Evolutionary conservation across 345 rosid genomes (phyloP).

Genomic region (Streptanthus diversifolius): DNA sequence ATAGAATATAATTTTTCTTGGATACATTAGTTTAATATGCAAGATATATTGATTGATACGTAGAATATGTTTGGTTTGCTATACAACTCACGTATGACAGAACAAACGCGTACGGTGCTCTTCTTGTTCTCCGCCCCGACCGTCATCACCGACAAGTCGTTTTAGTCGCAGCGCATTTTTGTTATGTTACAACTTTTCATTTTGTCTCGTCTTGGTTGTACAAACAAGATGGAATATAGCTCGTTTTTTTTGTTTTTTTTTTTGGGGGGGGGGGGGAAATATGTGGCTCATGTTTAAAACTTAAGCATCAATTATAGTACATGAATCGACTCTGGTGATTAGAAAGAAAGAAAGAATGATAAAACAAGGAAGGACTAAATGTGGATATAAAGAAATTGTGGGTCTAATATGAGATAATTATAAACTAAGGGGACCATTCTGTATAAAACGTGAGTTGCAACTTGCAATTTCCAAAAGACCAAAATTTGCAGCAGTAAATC

Average conservation of each 20-base stretch:
- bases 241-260: too few species aligned
- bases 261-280: too few species aligned
- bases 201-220: background rate
- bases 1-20: background rate
- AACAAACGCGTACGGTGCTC: constrained; percentile 22
- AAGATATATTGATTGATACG: constrained; percentile 3
- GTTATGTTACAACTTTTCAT: too few species aligned
- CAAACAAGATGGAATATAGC: background rate
- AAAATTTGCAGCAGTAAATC: background rate
- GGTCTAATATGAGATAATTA: background rate
- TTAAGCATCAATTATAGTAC: too few species aligned
- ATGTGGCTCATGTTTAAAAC: too few species aligned
- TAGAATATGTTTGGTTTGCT: constrained; percentile 5
- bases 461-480: background rate
- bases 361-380: background rate
- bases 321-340: too few species aligned
- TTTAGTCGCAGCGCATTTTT: background rate
- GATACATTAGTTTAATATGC: background rate
- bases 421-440: background rate
- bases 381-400: background rate
- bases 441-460: background rate
- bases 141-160: constrained; percentile 11
- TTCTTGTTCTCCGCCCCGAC: constrained; percentile 10
- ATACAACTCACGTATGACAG: constrained; percentile 12
- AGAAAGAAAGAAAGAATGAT: too few species aligned